phyloP scores from a whole-genome alignment of 208 protist species.

The Trypanosoma cruzi region DNA sequence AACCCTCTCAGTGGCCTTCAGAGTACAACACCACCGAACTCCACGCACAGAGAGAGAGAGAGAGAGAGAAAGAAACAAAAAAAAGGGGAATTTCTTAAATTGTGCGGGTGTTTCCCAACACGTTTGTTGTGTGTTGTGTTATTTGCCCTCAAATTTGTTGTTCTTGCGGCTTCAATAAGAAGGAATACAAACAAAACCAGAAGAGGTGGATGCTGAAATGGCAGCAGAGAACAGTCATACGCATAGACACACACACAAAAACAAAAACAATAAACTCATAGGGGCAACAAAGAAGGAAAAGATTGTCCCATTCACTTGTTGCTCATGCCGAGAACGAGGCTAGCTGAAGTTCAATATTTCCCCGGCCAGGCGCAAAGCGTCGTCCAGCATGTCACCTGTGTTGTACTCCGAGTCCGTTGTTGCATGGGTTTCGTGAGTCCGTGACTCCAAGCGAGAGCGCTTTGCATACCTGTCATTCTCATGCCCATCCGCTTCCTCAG shows the following conservation, averaged over 20 bases:
- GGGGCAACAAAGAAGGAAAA: neutral
- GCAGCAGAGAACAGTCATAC: neutral
- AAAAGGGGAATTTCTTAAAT: neutral
- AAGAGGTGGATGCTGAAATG: neutral
- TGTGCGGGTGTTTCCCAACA: neutral
- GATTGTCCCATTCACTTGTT: neutral
- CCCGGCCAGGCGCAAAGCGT: constrained; percentile 74
- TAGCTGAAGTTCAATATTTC: constrained; percentile 63
- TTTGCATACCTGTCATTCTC: constrained; percentile 5
- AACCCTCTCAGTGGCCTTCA: neutral
- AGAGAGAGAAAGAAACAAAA: neutral
- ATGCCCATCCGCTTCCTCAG: constrained; percentile 11
- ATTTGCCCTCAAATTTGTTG: neutral
- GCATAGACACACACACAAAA: neutral
- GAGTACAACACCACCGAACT: neutral
- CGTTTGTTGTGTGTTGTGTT: neutral
- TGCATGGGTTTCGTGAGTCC: constrained; percentile 16
- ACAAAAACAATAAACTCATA: neutral
- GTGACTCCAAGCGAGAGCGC: constrained; percentile 1
- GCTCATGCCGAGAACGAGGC: neutral
- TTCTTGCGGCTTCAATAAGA: neutral
- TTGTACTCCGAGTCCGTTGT: constrained; percentile 22
- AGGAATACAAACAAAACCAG: neutral
- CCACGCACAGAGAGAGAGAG: too few relatives aligned
- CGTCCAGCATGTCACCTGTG: constrained; percentile 49